A percentile compares a stretch with the other conserved stretches of the same genome.
Conservation (phyloP, 2,329 filamentous ascomycete genomes). For the Colletotrichum eremochloae region DNA sequence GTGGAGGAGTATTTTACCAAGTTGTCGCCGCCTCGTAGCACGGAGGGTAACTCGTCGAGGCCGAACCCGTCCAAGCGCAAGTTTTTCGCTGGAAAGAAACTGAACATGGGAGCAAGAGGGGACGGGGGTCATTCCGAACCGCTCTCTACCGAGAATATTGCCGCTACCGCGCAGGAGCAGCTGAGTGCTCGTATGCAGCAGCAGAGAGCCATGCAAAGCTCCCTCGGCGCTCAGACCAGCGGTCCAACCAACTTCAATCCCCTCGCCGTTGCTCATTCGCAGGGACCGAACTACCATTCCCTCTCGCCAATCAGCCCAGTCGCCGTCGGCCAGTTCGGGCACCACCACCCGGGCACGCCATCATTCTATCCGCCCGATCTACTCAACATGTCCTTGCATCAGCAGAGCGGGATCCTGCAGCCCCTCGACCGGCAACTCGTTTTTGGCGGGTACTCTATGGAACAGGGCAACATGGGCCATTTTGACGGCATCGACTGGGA, state of each 20-base stretch:
- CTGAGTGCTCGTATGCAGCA: constrained; percentile 54
- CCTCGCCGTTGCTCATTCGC: constrained; percentile 57
- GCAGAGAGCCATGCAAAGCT: constrained; percentile 58
- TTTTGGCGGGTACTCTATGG: constrained; percentile 77
- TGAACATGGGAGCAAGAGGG: constrained; percentile 34
- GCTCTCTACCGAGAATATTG: constrained; percentile 46
- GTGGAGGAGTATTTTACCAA: constrained; percentile 95
- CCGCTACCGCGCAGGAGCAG: constrained; percentile 53
- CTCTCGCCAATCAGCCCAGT: constrained; percentile 68
- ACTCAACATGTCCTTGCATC: constrained; percentile 64
- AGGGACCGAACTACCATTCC: constrained; percentile 58
- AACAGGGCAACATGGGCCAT: constrained; percentile 55
- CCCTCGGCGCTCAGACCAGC: constrained; percentile 57
- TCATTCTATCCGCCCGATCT: constrained; percentile 66
- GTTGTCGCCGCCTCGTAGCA: constrained; percentile 74
- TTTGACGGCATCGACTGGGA: constrained; percentile 62
- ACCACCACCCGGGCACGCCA: constrained; percentile 53
- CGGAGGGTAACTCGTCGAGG: constrained; percentile 50
- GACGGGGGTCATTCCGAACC: constrained; percentile 44
- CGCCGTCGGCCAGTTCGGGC: constrained; percentile 54
- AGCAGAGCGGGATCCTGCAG: constrained; percentile 68
- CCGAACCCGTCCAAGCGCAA: constrained; percentile 52
- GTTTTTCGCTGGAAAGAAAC: constrained; percentile 53
- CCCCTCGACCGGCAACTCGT: constrained; percentile 83
- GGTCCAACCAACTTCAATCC: constrained; percentile 57